Evolutionary conservation across 768 basidiomycete genomes (phyloP), one percentile per base, ranked within the genome.

Genomic region (Holtermannia corniformis): DNA sequence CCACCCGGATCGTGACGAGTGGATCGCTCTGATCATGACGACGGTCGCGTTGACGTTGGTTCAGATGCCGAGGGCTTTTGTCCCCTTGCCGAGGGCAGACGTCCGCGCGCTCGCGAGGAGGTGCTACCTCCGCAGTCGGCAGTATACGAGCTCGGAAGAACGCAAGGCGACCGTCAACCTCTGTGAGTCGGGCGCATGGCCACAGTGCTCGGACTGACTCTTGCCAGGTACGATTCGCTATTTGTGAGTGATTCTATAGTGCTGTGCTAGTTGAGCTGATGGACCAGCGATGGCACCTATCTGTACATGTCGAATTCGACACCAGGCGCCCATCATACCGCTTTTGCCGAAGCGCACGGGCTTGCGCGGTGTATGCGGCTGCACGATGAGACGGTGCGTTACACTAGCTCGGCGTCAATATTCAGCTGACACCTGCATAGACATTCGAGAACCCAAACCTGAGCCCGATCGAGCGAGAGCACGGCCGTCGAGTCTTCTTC

Each of bases 1-100:
- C 10, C 32, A 37, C 16, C 54, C 55, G 27, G 64, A 51, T 10
- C 86, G 92, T 62, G 87, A 88, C 23, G 80, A 92, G 37, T 93
- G 91, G 76, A 91, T 87, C 63, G 84, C 88, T 3, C 75, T 93
- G 24, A 86, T 95, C 58, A 86, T 91, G 83, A 85, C 84, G 13
- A 87, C 87, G 10, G 81, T 91, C 16, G 86, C 88, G 3, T 84
- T 83, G 14, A 92, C 90, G 0, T 76, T 92, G 11, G 85, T 89
- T 3, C 90, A 92, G 72, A 81, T 91, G 4, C 90, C 90, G 13
- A 78, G 86, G 50, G 86, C 85, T 1, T 92, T 89, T 73, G 77
- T 93, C 49, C 87, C 87, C 19, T 44, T 74, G 43, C 84, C 87
- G 58, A 79, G 87, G 26, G 77, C 82, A 11, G 82, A 86, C 37